Conservation (phyloP, 129 eudicot species). For the Arctium lappa region DNA sequence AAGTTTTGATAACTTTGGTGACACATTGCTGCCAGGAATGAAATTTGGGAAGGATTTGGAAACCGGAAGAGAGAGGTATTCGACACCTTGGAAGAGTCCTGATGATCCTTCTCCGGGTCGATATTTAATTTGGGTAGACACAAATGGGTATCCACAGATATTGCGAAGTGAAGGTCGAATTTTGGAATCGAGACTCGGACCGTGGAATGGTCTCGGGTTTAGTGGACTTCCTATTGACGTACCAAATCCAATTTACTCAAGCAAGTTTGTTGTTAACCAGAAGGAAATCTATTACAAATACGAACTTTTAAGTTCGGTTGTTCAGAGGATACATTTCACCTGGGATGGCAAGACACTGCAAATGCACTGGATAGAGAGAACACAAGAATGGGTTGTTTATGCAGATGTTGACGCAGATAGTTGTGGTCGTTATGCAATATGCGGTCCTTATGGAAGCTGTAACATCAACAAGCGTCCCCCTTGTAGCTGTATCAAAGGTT, state of each 20-base stretch:
- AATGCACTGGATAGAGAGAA: not conserved
- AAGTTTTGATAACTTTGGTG: not conserved
- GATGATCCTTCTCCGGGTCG: not conserved
- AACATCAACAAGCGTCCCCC: not conserved
- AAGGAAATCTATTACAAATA: not conserved
- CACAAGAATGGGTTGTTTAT: not conserved
- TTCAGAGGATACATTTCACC: not conserved
- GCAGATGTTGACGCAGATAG: not conserved
- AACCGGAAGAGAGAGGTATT: not conserved
- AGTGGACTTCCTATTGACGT: not conserved
- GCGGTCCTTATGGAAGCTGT: conserved; percentile 21
- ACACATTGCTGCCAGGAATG: not conserved
- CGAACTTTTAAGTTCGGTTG: not conserved
- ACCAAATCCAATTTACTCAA: not conserved
- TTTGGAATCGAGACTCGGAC: not conserved
- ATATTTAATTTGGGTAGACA: not conserved
- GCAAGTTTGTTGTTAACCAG: not conserved
- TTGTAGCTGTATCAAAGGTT: conserved; percentile 22
- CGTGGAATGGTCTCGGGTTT: not conserved
- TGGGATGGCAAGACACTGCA: not conserved
- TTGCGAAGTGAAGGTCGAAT: not conserved
- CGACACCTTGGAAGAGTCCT: not conserved
- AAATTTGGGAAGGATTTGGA: not conserved
- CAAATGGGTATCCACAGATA: not conserved
- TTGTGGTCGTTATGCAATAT: not conserved